phyloP scores from a whole-genome alignment of 495 filamentous ascomycete genomes.

The Cercophora newfieldiana region DNA sequence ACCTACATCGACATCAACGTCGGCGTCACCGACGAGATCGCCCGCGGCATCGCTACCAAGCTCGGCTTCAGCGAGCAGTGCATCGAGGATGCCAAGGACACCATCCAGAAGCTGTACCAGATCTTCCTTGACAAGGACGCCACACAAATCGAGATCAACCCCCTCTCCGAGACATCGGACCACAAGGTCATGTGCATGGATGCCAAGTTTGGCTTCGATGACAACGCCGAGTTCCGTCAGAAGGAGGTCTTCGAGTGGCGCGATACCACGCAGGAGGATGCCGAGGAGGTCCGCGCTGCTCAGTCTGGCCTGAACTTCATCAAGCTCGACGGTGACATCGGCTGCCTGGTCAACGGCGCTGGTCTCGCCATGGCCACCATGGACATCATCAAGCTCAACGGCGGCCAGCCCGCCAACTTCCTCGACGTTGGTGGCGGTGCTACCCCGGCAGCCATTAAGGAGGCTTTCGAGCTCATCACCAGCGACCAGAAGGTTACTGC shows the following conservation, averaged over 20 bases:
- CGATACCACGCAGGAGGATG: slow-evolving; percentile 91
- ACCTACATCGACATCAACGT: slow-evolving; percentile 90
- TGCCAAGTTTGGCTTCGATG: slow-evolving; percentile 95
- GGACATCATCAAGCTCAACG: slow-evolving; percentile 99
- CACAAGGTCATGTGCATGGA: slow-evolving; percentile 99
- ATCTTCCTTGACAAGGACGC: slow-evolving; percentile 98
- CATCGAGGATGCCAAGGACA: slow-evolving; percentile 88
- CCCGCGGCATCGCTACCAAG: slow-evolving; percentile 82
- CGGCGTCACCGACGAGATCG: slow-evolving; percentile 94
- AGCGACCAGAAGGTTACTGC: slow-evolving; percentile 97
- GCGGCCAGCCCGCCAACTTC: slow-evolving; percentile 95
- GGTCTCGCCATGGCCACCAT: slow-evolving; percentile 99
- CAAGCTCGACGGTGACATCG: slow-evolving; percentile 99
- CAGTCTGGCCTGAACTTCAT: slow-evolving; percentile 97
- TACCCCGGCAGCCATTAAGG: slow-evolving; percentile 92
- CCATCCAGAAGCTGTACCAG: slow-evolving; percentile 98
- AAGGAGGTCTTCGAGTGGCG: slow-evolving; percentile 93
- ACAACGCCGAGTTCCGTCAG: slow-evolving; percentile 98
- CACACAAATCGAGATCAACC: slow-evolving; percentile 99
- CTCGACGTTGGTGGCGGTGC: slow-evolving; percentile 97
- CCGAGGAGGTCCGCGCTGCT: slow-evolving; percentile 95
- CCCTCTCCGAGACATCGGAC: slow-evolving; percentile 93
- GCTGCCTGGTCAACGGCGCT: slow-evolving; percentile 97
- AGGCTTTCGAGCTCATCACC: slow-evolving; percentile 97
- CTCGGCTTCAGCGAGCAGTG: slow-evolving; percentile 97